These are phyloP conservation scores for Whalleya microplaca DNA, from an alignment of 2,329 filamentous ascomycete species.

Conservation along the genomic window DNA sequence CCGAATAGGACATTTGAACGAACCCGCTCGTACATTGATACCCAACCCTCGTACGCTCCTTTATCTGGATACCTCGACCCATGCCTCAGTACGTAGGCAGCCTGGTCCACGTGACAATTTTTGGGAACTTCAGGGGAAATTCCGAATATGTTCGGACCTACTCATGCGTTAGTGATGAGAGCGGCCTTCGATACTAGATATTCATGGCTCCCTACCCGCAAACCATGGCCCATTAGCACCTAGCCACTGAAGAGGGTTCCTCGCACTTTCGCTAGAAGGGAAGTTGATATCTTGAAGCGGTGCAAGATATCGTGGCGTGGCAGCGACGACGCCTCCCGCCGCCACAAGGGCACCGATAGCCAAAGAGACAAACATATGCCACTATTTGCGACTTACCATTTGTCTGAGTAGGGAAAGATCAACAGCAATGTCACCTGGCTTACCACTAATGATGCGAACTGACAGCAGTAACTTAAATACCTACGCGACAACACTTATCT, in stretches of 20 bases:
- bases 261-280: constrained; percentile 37
- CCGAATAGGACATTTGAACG: constrained; percentile 12
- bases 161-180: neutral
- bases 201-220: constrained; percentile 43
- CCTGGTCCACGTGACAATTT: constrained; percentile 62
- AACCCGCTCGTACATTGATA: constrained; percentile 49
- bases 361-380: constrained; percentile 19
- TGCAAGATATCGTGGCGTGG: constrained; percentile 26
- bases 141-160: constrained; percentile 59
- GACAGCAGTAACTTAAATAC: too few species aligned
- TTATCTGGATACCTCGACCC: constrained; percentile 66
- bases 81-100: constrained; percentile 62
- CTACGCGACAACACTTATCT: too few species aligned
- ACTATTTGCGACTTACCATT: neutral
- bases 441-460: too few species aligned
- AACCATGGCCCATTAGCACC: constrained; percentile 59
- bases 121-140: constrained; percentile 59
- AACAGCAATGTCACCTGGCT: too few species aligned
- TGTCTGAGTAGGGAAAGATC: too few species aligned
- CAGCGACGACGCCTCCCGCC: constrained; percentile 14
- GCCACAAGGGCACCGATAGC: constrained; percentile 11
- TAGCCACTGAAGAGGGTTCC: constrained; percentile 50
- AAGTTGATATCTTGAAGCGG: constrained; percentile 39
- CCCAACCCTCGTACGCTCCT: constrained; percentile 63
- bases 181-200: neutral